Conservation (phyloP, 352 stramenopile species). For the Pythium folliculosum region DNA sequence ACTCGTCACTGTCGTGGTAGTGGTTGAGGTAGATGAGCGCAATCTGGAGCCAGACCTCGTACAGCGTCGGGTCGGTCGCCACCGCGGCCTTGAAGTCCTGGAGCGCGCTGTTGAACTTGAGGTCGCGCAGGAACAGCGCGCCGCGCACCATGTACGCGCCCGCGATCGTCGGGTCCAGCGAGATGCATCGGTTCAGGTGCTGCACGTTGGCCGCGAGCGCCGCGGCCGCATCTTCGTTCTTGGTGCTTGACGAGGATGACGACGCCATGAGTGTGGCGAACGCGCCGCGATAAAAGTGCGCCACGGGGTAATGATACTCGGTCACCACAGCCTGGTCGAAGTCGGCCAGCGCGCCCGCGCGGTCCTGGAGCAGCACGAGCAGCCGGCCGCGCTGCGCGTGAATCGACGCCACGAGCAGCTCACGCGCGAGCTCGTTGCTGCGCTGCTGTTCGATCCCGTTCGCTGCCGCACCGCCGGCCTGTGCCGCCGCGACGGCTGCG, state of each 20-base stretch:
- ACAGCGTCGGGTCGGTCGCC: slow-evolving; percentile 68
- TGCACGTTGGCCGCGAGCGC: slow-evolving; percentile 46
- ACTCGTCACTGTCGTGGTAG: slow-evolving; percentile 74
- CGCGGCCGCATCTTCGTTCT: slow-evolving; percentile 37
- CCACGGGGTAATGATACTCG: slow-evolving; percentile 79
- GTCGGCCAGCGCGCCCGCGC: slow-evolving; percentile 45
- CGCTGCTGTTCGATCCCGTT: slow-evolving; percentile 14
- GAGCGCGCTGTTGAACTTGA: slow-evolving; percentile 74
- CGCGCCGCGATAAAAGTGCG: slow-evolving; percentile 77
- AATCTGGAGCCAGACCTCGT: slow-evolving; percentile 81
- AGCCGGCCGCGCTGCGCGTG: slow-evolving; percentile 65
- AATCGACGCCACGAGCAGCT: slow-evolving; percentile 57
- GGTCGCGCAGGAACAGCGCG: slow-evolving; percentile 63
- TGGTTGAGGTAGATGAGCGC: slow-evolving; percentile 80
- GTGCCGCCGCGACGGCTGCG: slow-evolving; percentile 3
- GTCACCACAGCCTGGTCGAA: slow-evolving; percentile 76
- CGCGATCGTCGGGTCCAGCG: slow-evolving; percentile 71
- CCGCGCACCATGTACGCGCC: slow-evolving; percentile 74
- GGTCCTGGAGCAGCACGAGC: slow-evolving; percentile 61
- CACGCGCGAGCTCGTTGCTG: slow-evolving; percentile 26
- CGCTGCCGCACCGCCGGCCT: not conserved
- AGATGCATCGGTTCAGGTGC: slow-evolving; percentile 64
- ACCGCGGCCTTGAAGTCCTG: slow-evolving; percentile 84
- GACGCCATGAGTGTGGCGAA: slow-evolving; percentile 46
- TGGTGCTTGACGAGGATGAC: not conserved